A percentile compares a stretch with the other conserved stretches of the same genome.
Conservation (phyloP, 2,329 filamentous ascomycete genomes). For the Claviceps monticola region DNA sequence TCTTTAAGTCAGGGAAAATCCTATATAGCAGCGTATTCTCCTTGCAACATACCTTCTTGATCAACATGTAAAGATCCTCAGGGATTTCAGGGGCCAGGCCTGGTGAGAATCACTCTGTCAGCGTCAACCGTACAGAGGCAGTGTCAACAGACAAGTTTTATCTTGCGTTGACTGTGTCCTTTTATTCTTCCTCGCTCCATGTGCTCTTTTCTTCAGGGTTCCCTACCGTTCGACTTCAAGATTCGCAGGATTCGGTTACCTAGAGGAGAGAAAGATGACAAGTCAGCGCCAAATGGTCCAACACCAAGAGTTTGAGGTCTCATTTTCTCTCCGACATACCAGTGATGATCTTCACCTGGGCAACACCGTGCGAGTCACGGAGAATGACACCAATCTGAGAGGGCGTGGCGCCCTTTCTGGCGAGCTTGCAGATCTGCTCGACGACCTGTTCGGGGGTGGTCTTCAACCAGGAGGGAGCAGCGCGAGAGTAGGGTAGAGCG, state of each 20-base stretch:
- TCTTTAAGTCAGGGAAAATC: conserved; percentile 4
- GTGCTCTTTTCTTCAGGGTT: conserved; percentile 19
- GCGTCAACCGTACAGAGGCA: conserved; percentile 86
- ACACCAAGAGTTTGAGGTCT: background rate
- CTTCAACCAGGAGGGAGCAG: conserved; percentile 90
- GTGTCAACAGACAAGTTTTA: conserved; percentile 12
- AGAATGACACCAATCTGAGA: conserved; percentile 99
- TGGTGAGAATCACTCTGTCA: conserved; percentile 86
- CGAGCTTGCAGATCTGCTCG: conserved; percentile 98
- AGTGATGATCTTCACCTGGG: conserved; percentile 94
- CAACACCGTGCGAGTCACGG: conserved; percentile 94
- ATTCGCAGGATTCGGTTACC: conserved; percentile 99
- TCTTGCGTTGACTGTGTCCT: conserved; percentile 13
- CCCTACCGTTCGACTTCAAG: conserved; percentile 92
- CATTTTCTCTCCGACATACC: conserved; percentile 43
- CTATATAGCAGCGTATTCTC: background rate
- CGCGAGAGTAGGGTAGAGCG: conserved; percentile 92
- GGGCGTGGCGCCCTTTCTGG: conserved; percentile 95
- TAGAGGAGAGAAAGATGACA: conserved; percentile 20
- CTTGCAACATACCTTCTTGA: conserved; percentile 74
- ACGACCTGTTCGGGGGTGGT: conserved; percentile 96
- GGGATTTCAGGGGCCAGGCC: conserved; percentile 97
- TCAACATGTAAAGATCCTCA: conserved; percentile 99
- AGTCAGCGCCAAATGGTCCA: background rate
- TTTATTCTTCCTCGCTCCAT: conserved; percentile 14